Percentiles rank a stretch among this genome's conserved stretches.
Conservation (phyloP, 768 basidiomycete species). For the Polyporus arcularius region DNA sequence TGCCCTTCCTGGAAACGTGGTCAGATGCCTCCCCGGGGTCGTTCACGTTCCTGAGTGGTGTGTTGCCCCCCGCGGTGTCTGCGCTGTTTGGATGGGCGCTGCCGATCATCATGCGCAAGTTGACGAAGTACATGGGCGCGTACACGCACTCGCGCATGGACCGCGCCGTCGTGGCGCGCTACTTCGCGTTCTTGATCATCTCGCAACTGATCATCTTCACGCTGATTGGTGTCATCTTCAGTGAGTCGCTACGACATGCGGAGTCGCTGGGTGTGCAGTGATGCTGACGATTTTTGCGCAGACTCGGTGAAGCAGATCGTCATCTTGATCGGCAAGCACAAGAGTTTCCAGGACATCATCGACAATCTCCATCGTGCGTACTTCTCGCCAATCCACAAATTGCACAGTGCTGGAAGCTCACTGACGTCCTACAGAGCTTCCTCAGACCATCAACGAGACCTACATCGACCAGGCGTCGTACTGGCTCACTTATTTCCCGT, state of each 20-base stretch:
- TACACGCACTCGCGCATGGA: conserved; percentile 80
- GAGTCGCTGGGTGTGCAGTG: neutral
- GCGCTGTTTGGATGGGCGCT: conserved; percentile 89
- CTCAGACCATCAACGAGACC: conserved; percentile 73
- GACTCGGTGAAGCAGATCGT: conserved; percentile 44
- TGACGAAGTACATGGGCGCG: conserved; percentile 69
- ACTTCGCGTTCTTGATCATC: conserved; percentile 92
- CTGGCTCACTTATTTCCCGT: conserved; percentile 96
- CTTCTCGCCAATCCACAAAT: neutral
- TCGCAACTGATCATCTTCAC: conserved; percentile 95
- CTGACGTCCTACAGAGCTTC: conserved; percentile 52
- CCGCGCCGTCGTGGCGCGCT: conserved; percentile 88
- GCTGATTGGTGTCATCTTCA: conserved; percentile 85
- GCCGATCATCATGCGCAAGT: conserved; percentile 87
- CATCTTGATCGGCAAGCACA: conserved; percentile 47
- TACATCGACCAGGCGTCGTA: conserved; percentile 92
- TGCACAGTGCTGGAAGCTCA: neutral
- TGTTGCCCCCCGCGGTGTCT: conserved; percentile 87
- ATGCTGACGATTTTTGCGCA: conserved; percentile 8
- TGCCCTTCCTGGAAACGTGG: conserved; percentile 79
- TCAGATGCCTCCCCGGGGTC: conserved; percentile 55
- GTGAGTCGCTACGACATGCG: conserved; percentile 41
- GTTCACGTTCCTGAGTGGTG: conserved; percentile 89
- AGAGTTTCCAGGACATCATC: conserved; percentile 48
- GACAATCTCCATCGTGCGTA: conserved; percentile 44